Evolutionary conservation across 1,284 basidiomycete species (phyloP).

Genomic region (Dichomitus squalens): DNA sequence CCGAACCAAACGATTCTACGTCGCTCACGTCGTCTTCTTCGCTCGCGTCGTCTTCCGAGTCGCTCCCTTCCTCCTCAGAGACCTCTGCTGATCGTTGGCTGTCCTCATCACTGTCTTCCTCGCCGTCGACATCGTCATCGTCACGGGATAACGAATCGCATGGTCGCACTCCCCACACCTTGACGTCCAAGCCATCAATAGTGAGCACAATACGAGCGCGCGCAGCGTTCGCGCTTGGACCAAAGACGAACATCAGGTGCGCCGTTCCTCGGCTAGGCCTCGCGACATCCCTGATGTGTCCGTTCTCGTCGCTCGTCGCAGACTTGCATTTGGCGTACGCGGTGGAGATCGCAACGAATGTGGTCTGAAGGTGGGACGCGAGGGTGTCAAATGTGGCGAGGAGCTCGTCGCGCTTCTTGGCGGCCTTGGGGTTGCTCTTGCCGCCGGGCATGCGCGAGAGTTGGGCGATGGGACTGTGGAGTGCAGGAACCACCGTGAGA

Average conservation of each 20-base stretch:
- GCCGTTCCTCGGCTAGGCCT: slow-evolving; percentile 30
- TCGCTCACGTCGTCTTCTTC: slow-evolving; percentile 22
- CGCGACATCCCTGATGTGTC: not conserved
- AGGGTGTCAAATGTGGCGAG: slow-evolving; percentile 67
- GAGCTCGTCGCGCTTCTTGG: slow-evolving; percentile 61
- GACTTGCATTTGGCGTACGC: slow-evolving; percentile 43
- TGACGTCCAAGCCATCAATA: slow-evolving; percentile 63
- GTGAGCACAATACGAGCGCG: slow-evolving; percentile 62
- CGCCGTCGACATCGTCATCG: slow-evolving; percentile 16
- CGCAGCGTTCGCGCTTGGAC: slow-evolving; percentile 59
- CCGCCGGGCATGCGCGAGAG: slow-evolving; percentile 50
- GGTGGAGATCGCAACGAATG: slow-evolving; percentile 69
- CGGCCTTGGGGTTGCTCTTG: slow-evolving; percentile 43
- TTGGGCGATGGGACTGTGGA: slow-evolving; percentile 61
- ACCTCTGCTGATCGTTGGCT: slow-evolving; percentile 15
- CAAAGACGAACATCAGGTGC: slow-evolving; percentile 64
- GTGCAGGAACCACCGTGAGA: not conserved
- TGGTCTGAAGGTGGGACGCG: slow-evolving; percentile 71
- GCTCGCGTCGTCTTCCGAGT: slow-evolving; percentile 23
- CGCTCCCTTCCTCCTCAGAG: slow-evolving; percentile 27
- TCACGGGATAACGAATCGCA: slow-evolving; percentile 27
- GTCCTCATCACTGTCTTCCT: slow-evolving; percentile 14
- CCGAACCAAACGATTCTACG: slow-evolving; percentile 17
- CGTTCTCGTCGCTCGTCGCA: slow-evolving; percentile 26
- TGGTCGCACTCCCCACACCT: slow-evolving; percentile 52